Base-by-base conservation (phyloP, 768 basidiomycete species). In the Boletus vermiculosoides region DNA sequence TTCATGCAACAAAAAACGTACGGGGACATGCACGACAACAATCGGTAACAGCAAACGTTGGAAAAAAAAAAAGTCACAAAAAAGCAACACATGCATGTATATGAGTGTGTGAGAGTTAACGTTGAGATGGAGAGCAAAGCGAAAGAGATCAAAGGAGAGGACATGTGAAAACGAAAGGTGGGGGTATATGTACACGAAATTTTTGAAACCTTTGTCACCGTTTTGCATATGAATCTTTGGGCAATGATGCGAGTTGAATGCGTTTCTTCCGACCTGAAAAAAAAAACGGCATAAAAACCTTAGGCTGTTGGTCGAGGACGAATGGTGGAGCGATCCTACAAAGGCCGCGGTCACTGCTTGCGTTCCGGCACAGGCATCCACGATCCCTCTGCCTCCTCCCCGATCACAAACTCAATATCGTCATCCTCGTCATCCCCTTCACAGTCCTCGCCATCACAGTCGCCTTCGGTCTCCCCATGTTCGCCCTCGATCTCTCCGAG, bases 401-500 rank as follows among this genome's bases (percentile, higher is more conserved):
- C 82, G 68, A 88, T 80, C 39, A 88, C 86, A 60, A 88, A 85
- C n/a, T 81, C 86, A n/a, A 88, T 80, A 40, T 88, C 86, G 33
- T 87, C 87, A n/a, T 88, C 87, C 2, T 85, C 85, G 3, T 87
- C 86, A 11, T 87, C 76, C 8, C 57, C 72, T 2, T 78, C 75
- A 20, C 61, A 70, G 30, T 63, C 75, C 2, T 74, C 72, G 20
- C 66, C 71, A 25, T 77, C 74, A 15, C 56, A 72, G 16, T 73
- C 71, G 18, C 58, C 57, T 23, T 66, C 61, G 16, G 51, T 57
- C 15, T 66, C 68, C 18, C 64, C 67, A 25, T 60, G 56, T 18
- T 66, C 65, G 23, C 54, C 66, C 0, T 68, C 66, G 15, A 31
- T 45, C 42, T 56, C 64, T 18, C 39, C 52, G 25, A 22, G 31